Conservation (phyloP, 306 rosid species). For the Aeschynomene evenia region DNA sequence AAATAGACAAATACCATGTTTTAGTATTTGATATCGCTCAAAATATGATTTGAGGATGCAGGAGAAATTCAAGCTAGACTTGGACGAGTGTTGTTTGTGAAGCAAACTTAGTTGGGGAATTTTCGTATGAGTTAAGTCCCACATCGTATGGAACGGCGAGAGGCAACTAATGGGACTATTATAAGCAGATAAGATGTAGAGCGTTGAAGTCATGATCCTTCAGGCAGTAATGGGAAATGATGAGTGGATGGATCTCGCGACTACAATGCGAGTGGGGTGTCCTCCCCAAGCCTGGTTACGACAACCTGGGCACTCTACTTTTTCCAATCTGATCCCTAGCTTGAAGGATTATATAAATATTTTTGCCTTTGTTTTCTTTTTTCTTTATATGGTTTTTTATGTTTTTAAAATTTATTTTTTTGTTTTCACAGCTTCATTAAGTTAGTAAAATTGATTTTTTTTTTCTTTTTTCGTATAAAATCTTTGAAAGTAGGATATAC, state of each 20-base stretch:
- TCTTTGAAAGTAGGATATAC: no score
- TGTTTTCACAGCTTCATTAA: no score
- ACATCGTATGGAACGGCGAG: not conserved
- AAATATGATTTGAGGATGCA: not conserved
- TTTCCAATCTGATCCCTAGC: conserved; percentile 65
- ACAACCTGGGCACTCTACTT: conserved; percentile 50
- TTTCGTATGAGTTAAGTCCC: conserved; percentile 26
- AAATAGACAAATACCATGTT: not conserved
- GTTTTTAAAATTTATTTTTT: no score
- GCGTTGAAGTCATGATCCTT: not conserved
- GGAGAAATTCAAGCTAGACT: not conserved
- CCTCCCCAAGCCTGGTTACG: conserved; percentile 75
- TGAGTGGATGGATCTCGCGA: conserved; percentile 51
- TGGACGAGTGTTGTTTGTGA: not conserved
- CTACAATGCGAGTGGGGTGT: conserved; percentile 52
- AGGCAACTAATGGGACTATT: not conserved
- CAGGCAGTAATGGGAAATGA: conserved; percentile 74
- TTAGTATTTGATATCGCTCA: not conserved
- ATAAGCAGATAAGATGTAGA: fast-evolving
- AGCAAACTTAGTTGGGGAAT: not conserved
- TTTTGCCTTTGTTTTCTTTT: no score
- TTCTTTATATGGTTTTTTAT: no score
- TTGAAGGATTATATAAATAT: not conserved
- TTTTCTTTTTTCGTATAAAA: no score
- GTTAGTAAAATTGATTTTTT: no score